Evolutionary conservation across 768 basidiomycete species (phyloP).

Genomic region (Tricholoma flavovirens): DNA sequence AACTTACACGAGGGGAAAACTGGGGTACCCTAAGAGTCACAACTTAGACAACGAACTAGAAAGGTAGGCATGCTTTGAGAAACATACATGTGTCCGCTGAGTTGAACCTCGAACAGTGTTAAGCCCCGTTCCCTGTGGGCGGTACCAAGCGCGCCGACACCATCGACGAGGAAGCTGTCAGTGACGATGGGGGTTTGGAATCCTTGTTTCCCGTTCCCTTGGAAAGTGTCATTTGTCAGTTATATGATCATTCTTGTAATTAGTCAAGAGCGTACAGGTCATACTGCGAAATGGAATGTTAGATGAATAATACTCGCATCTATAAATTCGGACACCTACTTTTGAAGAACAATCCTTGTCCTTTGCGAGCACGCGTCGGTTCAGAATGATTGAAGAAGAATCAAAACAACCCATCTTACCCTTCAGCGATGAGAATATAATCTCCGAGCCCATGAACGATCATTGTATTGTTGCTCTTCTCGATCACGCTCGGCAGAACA

Average conservation of each 20-base stretch:
- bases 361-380: constrained; percentile 20
- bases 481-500: constrained; percentile 70
- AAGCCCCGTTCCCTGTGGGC: constrained; percentile 63
- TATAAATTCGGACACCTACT: constrained; percentile 33
- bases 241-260: not conserved
- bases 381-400: not conserved
- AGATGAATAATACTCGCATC: not conserved
- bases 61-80: not conserved
- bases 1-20: constrained; percentile 54
- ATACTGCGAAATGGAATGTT: constrained; percentile 23
- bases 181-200: constrained; percentile 64
- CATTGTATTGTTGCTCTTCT: constrained; percentile 63
- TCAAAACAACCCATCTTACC: constrained; percentile 34
- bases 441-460: constrained; percentile 72
- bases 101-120: constrained; percentile 59
- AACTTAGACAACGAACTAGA: constrained; percentile 1
- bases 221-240: not conserved
- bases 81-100: constrained; percentile 68
- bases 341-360: constrained; percentile 58
- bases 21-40: constrained; percentile 48
- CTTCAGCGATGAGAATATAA: constrained; percentile 68
- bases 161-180: constrained; percentile 68
- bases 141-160: constrained; percentile 61
- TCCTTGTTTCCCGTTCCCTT: constrained; percentile 61
- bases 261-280: constrained; percentile 29